Base-by-base conservation (phyloP, 495 filamentous ascomycete species). In the Recurvomyces mirabilis region DNA sequence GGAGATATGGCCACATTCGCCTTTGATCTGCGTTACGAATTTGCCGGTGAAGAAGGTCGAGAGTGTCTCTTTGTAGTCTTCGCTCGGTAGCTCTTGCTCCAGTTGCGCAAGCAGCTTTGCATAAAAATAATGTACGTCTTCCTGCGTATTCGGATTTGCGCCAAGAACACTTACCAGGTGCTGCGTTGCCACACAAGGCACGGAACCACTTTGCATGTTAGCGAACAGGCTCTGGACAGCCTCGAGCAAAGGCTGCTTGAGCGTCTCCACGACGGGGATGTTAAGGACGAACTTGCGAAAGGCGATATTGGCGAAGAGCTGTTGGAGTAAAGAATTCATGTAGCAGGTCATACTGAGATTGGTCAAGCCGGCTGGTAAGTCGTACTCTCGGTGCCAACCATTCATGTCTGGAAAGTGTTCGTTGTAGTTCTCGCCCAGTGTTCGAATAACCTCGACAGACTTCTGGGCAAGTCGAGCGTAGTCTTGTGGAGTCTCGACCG, bases 111-210 rank as follows among this genome's bases (percentile, higher is more conserved):
- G 91, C 0, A 96, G 70, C 17, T 93, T 69, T 54, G 91, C 93
- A 64, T 91, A 96, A 60, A 96, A 99, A 56, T 94, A 87, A 51
- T 96, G 93, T 12, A 94, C 93, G 57, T 99, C 91, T 85, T 96
- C 95, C 58, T 96, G 93, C 30, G 84, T 71, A 15, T 76, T 77
- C 20, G 89, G 78, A 62, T 96, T 87, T 38, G 96, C 88, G n/a
- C 73, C 68, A 54, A 95, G 82, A 25, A 73, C 75, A 17, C 69
- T 68, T 21, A 89, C 84, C 37, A 91, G 77, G 0, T 73, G 73
- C 29, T 72, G 65, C 0, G 91, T 82, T 45, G 87, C 84, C 14
- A 86, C 73, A 31, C 66, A 77, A 52, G 81, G 85, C 15, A 66
- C 69, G 53, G 76, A 78, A 28, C 78, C 81, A 39, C 85, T 77